Evolutionary conservation across 2,329 filamentous ascomycete genomes (phyloP), one percentile per base, ranked within the genome.

Genomic region (Aspergillus brunneoviolaceus): DNA sequence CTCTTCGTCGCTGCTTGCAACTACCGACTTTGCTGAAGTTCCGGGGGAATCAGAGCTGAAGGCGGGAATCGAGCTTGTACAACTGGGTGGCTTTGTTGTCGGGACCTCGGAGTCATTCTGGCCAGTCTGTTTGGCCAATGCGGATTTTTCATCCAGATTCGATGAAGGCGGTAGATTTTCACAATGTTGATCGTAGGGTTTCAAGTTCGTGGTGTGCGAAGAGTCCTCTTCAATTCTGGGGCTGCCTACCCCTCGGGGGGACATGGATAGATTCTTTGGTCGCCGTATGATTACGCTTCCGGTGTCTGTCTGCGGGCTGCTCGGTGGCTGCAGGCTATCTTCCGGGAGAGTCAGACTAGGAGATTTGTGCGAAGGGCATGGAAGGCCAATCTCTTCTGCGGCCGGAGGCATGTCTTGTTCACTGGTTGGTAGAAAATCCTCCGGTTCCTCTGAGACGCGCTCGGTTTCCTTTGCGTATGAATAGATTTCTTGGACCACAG

Each of bases 211-310:
- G 11, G 42, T 12, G 4, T 49, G 23, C n/a, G 19, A 14, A n/a
- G 10, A 12, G 3, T 7, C 45, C 33, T 49, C 53, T 16, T 55
- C 42, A n/a, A n/a, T 12, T 33, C 21, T n/a, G 14, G 21, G n/a
- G 7, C 4, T 9, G 21, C 19, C 16, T 31, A 12, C 23, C 23
- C 21, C 11, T 55, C n/a, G 45, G 14, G 53, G 53, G 25, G 53
- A 55, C 45, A 33, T 45, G 21, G 27, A 25, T 21, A 29, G 14
- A 33, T 19, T 33, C 6, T n/a, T 35, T 19, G 21, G 48, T 35
- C 47, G 49, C 48, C 53, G 58, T 52, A 60, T 23, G 7, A 60
- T 50, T 25, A 60, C 58, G 23, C 58, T 60, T 5, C 33, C 51
- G 19, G 52, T 33, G 21, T 60, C 58, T 19, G 58, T 21, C 21